Evolutionary conservation across 257 asterid species (phyloP), one percentile per base, ranked within the genome.

Genomic region (Rubia yunnanensis): DNA sequence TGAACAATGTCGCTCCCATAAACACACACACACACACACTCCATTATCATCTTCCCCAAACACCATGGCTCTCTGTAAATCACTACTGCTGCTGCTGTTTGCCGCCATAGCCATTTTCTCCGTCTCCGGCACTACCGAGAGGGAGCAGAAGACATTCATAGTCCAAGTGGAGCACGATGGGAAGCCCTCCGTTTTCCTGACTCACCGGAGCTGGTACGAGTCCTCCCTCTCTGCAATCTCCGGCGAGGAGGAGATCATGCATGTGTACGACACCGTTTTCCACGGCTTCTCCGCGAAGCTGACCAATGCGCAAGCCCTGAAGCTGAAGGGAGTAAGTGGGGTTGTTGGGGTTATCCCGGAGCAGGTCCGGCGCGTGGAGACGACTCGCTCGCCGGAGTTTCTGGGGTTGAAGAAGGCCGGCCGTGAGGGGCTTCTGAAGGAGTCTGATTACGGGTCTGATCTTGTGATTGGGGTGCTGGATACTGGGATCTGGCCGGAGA

Each of bases 401-500:
- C 83, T 92, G 1, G 98, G 98, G 1, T 60, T 92, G 78, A 83
- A 50, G 60, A 81, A 86, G 15, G 76, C 74, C 2, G 89, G 78
- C 32, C 81, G 66, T 24, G 88, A 89, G 3, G 95, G 96, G n/a
- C 57, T 87, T 73, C 52, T 86, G 31, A 82, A 73, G 65, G 96
- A 88, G 65, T 78, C 92, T n/a, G 96, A 86, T 73, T 91, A 73
- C 56, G 98, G 98, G 53, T 85, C 98, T 69, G 95, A 92, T 83
- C 86, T 92, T 26, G 95, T 92, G 0, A 81, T 92, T 15, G 98
- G 89, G 4, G 95, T 92, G 1, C 69, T 92, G 61, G 98, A 92
- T 69, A 85, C 96, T 41, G 98, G 98, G 90, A 86, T 92, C 83
- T 92, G 98, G 98, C 98, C 98, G 2, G 96, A 92, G 83, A 78